Percentiles rank a stretch among this genome's conserved stretches.
These are phyloP conservation scores for Kwoniella dendrophila DNA, from an alignment of 768 basidiomycete genomes.

Conservation along the genomic window DNA sequence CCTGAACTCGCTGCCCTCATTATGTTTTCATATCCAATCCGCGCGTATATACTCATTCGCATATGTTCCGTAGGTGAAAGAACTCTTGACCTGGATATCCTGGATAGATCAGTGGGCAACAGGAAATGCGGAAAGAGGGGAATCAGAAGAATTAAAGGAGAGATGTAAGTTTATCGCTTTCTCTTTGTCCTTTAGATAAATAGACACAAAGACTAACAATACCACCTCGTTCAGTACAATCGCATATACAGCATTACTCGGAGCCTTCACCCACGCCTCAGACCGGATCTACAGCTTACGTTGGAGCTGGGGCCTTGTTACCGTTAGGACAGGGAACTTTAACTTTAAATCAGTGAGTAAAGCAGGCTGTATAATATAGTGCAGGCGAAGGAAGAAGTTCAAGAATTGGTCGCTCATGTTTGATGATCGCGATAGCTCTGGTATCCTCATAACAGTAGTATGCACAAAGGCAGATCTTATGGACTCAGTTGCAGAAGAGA, in stretches of 20 bases:
- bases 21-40: too few relatives aligned
- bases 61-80: slow-evolving; percentile 57
- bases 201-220: neutral
- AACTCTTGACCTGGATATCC: slow-evolving; percentile 77
- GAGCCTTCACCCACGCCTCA: slow-evolving; percentile 67
- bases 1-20: neutral
- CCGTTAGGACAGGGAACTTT: slow-evolving; percentile 83
- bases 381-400: too few relatives aligned
- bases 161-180: slow-evolving; percentile 63
- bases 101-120: slow-evolving; percentile 84
- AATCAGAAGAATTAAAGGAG: slow-evolving; percentile 74
- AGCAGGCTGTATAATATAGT: neutral
- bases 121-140: slow-evolving; percentile 52
- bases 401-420: neutral
- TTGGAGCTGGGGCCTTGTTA: slow-evolving; percentile 63
- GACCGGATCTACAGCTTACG: slow-evolving; percentile 60
- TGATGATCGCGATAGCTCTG: slow-evolving; percentile 54
- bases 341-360: slow-evolving; percentile 68
- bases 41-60: neutral
- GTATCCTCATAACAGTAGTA: slow-evolving; percentile 82
- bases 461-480: slow-evolving; percentile 94
- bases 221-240: slow-evolving; percentile 66
- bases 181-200: neutral
- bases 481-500: slow-evolving; percentile 71
- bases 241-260: slow-evolving; percentile 83